Evolutionary conservation across 305 asterid species (phyloP), one percentile per base, ranked within the genome.

Genomic region (Striga hermonthica): DNA sequence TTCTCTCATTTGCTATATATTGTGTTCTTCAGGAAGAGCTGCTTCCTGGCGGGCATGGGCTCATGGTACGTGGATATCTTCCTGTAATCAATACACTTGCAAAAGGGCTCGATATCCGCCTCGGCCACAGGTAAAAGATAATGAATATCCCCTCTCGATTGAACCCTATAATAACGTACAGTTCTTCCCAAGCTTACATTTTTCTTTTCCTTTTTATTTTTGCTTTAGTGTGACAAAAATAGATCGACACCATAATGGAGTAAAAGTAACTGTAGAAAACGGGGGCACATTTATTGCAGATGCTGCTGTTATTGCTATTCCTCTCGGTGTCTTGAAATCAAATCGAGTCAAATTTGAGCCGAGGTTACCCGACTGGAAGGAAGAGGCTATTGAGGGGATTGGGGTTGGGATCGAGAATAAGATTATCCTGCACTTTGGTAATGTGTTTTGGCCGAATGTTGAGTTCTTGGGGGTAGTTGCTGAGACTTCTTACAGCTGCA

Each of bases 331-430:
- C 59, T 76, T 93, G 60, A 93, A 93, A 77, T 86, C 96, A 10
- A 82, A 79, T 53, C 41, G 62, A 65, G 81, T 93, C 50, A 74
- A 75, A 54, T 93, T 93, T 71, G 99, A 90, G 81, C 99, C 97
- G 28, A 84, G 84, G 72, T 78, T 93, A 60, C 97, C 97, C 3
- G 89, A 82, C 13, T 93, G 99, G 99, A 93, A 93, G 74, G 96
- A 93, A 78, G 82, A 77, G 66, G 97, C 97, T 43, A 90, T 93
- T 61, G 80, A 77, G 31, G 93, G 88, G 48, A 89, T 93, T 16
- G 99, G 97, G 60, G 80, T 90, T 44, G 99, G 99, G 66, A 82
- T 90, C n/a, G 99, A 93, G 82, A 93, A 93, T 86, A 93, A 93
- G 84, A 93, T 93, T 58, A 69, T 86, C 69, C 57, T 93, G 78